These are phyloP conservation scores for Mariannaea elegans DNA, from an alignment of 2,329 filamentous ascomycete genomes.

Conservation along the genomic window DNA sequence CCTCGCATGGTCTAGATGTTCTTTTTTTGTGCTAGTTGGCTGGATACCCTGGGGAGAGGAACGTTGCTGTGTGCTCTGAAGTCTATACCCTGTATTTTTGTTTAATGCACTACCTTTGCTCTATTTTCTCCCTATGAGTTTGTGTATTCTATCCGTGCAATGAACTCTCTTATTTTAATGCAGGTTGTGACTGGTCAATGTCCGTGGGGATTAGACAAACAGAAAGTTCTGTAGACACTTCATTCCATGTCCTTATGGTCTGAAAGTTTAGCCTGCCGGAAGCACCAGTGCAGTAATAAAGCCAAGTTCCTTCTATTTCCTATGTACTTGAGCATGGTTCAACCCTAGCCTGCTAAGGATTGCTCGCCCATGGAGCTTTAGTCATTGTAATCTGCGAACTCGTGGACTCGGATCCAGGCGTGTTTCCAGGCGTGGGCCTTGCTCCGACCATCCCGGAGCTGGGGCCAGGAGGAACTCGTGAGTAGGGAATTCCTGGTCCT, in stretches of 20 bases:
- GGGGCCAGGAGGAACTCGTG: conserved; percentile 45
- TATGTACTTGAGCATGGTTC: background rate
- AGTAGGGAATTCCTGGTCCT: conserved; percentile 51
- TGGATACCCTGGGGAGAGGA: conserved; percentile 46
- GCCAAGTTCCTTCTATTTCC: background rate
- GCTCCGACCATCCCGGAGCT: conserved; percentile 37
- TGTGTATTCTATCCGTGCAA: background rate
- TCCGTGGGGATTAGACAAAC: too few relatives aligned
- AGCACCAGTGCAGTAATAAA: background rate
- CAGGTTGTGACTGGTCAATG: too few relatives aligned
- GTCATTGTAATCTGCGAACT: conserved; percentile 53
- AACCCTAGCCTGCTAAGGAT: conserved; percentile 16
- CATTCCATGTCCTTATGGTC: background rate
- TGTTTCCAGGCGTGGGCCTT: conserved; percentile 30
- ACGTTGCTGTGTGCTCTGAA: conserved; percentile 39
- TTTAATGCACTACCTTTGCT: conserved; percentile 30
- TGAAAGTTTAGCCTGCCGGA: too few relatives aligned
- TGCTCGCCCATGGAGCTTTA: conserved; percentile 58
- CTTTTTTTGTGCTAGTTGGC: conserved; percentile 39
- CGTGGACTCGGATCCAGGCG: conserved; percentile 41
- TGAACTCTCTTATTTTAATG: background rate
- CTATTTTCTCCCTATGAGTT: conserved; percentile 8
- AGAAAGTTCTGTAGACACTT: too few relatives aligned
- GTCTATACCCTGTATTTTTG: conserved; percentile 45
- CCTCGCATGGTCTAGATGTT: conserved; percentile 9